A percentile compares a stretch with the other conserved stretches of the same genome.
Conservation (phyloP, 2,329 filamentous ascomycete species). For the Knoxdaviesia proteae region DNA sequence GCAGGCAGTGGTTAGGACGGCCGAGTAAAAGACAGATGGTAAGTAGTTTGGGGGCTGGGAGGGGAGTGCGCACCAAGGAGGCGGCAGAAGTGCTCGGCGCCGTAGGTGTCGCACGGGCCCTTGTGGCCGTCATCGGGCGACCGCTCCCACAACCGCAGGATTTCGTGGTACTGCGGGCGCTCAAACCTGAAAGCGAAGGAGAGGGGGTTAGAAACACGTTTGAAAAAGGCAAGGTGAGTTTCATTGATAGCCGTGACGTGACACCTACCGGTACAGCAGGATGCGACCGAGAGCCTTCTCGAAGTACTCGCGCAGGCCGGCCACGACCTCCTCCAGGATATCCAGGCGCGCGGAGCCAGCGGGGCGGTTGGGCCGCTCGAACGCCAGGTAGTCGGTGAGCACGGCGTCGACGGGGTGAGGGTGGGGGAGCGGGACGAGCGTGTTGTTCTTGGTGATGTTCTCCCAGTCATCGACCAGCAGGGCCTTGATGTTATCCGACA, state of each 20-base stretch:
- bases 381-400: constrained; percentile 57
- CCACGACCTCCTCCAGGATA: constrained; percentile 73
- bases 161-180: constrained; percentile 64
- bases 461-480: constrained; percentile 97
- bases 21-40: neutral
- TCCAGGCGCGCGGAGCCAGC: constrained; percentile 53
- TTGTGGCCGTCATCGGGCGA: constrained; percentile 45
- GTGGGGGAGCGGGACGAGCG: constrained; percentile 70
- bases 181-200: constrained; percentile 43
- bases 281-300: constrained; percentile 76
- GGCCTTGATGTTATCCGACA: constrained; percentile 80
- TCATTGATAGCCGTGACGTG: too few relatives aligned
- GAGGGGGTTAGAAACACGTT: neutral
- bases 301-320: constrained; percentile 82
- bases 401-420: constrained; percentile 55
- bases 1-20: neutral
- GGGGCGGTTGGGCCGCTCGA: constrained; percentile 45
- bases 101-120: constrained; percentile 63
- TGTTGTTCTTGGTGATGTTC: constrained; percentile 87
- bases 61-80: constrained; percentile 49
- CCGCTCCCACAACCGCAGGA: constrained; percentile 48
- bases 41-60: too few relatives aligned
- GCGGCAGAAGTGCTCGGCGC: constrained; percentile 75
- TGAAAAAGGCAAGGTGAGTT: neutral
- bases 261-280: constrained; percentile 51